Evolutionary conservation across 192 early-diverging fungal species (phyloP).

Genomic region (Phycomyces blakesleeanus): DNA sequence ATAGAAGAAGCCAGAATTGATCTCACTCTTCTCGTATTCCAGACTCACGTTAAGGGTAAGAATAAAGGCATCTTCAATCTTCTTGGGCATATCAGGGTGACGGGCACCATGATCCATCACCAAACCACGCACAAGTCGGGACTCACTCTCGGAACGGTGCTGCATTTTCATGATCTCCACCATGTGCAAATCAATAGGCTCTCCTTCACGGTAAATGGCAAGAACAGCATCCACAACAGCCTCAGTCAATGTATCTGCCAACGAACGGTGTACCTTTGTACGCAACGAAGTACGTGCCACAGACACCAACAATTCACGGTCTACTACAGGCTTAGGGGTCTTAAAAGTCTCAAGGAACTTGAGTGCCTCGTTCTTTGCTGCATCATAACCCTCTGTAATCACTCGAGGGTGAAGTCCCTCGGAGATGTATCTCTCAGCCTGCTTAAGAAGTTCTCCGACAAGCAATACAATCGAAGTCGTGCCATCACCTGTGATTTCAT

Average conservation of each 20-base stretch:
- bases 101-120: constrained; percentile 98
- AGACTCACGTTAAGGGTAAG: constrained; percentile 96
- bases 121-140: constrained; percentile 86
- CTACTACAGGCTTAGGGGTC: constrained; percentile 60
- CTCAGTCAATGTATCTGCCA: constrained; percentile 93
- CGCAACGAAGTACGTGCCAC: constrained; percentile 94
- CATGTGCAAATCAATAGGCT: constrained; percentile 98
- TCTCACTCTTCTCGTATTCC: constrained; percentile 98
- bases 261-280: constrained; percentile 85
- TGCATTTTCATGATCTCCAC: constrained; percentile 99
- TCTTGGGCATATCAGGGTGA: constrained; percentile 99
- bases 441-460: constrained; percentile 96
- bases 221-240: constrained; percentile 96
- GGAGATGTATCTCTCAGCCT: constrained; percentile 87
- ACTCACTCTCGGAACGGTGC: constrained; percentile 98
- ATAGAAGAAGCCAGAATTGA: constrained; percentile 99
- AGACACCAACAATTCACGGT: constrained; percentile 85
- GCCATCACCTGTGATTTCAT: constrained; percentile 98
- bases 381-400: constrained; percentile 94
- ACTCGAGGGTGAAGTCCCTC: constrained; percentile 97
- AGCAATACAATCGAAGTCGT: constrained; percentile 96
- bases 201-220: constrained; percentile 71
- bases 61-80: constrained; percentile 82
- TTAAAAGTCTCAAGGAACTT: constrained; percentile 92
- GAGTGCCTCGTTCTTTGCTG: constrained; percentile 93